Evolutionary conservation across 2,329 filamentous ascomycete species (phyloP), one percentile per base, ranked within the genome.

Genomic region (Leptographium flavum): DNA sequence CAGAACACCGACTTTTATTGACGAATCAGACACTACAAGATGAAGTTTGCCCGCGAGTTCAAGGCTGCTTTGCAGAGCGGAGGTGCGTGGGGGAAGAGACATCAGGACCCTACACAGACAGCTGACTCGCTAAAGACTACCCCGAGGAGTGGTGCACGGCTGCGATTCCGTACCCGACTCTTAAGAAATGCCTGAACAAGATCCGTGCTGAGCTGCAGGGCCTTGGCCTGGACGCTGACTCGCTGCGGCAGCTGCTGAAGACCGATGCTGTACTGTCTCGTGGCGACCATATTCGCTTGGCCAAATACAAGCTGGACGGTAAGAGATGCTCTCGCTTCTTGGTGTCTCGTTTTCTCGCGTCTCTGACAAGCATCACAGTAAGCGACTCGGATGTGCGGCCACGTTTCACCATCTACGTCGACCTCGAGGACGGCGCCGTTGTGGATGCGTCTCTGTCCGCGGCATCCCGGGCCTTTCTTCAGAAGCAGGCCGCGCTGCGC

Each of bases 1-100:
- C 13, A 15, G 23, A 28, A 17, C 15, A 15, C 7, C 23, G 37
- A 28, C 30, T 32, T 23, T 30, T 33, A 11, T 6, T 13, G 11
- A 25, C 19, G 22, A 31, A 37, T n/a, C 42, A 3, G n/a, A 3
- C 10, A 33, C 23, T 42, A 44, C 49, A 50, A 52, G 45, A 94
- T 94, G 87, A 94, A 94, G 70, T 94, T 93, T 62, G 85, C 80
- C 25, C 83, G 83, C 58, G 74, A 80, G 56, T 92, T 87, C 59
- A 77, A 80, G 57, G 74, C 81, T 54, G 72, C 74, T 42, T 70
- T 94, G n/a, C 31, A 43, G 36, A 53, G 51, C 43, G 51, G 50
- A 39, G 48, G 48, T 49, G 17, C 8, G 47, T 42, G 39, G 9
- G 14, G 1, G 10, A 22, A 19, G n/a, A 15, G n/a, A 22, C 15